Base-by-base conservation (phyloP, 2,329 filamentous ascomycete genomes). In the Aschersonia sp. region DNA sequence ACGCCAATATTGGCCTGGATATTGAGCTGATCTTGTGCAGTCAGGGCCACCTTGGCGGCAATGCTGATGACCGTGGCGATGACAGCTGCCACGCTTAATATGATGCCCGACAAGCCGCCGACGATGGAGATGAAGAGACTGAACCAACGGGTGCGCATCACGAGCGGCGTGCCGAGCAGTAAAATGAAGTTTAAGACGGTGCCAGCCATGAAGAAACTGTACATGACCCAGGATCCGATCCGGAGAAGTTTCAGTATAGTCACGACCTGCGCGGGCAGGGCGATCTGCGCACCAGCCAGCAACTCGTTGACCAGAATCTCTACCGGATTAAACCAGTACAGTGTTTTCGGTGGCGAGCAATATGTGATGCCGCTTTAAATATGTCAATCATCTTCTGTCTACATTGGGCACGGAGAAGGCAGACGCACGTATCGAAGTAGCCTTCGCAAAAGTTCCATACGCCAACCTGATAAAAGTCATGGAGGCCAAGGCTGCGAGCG, bases 301-400 rank as follows among this genome's bases (percentile, higher is more conserved):
- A 97, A 73, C 66, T 95, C 84, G 55, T 77, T 78, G 52, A 88
- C 71, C 45, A 97, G 69, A 54, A 96, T 87, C 49, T 83, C 70
- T 42, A 95, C 83, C 0, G 89, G 89, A 62, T 96, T 88, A 69
- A 96, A 96, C 83, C 86, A 94, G 68, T 86, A 97, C 48, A 89
- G 71, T 5, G 72, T 70, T 56, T 78, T 58, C 0, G 88, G 84
- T 5, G 67, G 65, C 5, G 84, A 89, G 66, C 91, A 97, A 52
- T 69, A 67, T 0, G 86, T 91, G 52, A 92, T 80, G 40, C 85
- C 85, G 56, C 81, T 73, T 43, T 2, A 7, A 2, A 38, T 12
- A 12, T 38, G 40, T 43, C 40, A 43, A 20, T 20, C 20, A 20
- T 20, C 20, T 20, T 20, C 20, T 20, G 20, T 20, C 20, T 20